phyloP scores from a whole-genome alignment of 495 filamentous ascomycete genomes.

The Tuber borchii region DNA sequence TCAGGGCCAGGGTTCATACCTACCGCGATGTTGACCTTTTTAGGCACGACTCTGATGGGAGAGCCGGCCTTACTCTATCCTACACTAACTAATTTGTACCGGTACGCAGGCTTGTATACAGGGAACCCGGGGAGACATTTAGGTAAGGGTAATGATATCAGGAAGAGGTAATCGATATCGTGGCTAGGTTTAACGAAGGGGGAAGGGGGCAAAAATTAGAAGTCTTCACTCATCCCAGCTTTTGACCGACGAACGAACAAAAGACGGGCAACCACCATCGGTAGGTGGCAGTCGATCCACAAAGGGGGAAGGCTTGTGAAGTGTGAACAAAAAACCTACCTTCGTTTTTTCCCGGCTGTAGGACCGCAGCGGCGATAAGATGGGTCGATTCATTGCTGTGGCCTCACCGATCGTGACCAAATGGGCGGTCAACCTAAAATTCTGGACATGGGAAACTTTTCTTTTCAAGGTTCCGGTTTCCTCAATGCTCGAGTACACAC shows the following conservation, averaged over 20 bases:
- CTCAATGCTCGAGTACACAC: conserved; percentile 15
- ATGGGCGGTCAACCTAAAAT: conserved; percentile 29
- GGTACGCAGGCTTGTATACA: not conserved
- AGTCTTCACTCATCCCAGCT: not conserved
- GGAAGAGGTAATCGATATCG: not conserved
- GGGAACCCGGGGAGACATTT: not conserved
- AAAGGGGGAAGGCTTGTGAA: conserved; percentile 5
- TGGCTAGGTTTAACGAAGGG: not conserved
- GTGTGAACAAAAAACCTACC: conserved; percentile 1
- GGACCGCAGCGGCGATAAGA: conserved; percentile 32
- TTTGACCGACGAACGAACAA: not conserved
- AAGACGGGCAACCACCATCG: not conserved
- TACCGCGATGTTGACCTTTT: not conserved
- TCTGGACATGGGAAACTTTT: conserved; percentile 30
- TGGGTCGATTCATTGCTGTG: conserved; percentile 32
- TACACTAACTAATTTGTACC: not conserved
- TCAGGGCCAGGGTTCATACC: not conserved
- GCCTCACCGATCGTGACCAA: conserved; percentile 36
- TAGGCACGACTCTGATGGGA: not conserved
- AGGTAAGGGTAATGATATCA: conserved; percentile 4
- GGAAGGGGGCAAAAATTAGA: not conserved
- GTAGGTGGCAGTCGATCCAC: not conserved
- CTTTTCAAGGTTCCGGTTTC: conserved; percentile 10
- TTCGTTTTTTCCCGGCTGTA: conserved; percentile 32
- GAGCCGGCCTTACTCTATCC: not conserved